A percentile compares a stretch with the other conserved stretches of the same genome.
Evolutionary conservation across 768 basidiomycete species (phyloP).

Genomic region (Russula olivacea): DNA sequence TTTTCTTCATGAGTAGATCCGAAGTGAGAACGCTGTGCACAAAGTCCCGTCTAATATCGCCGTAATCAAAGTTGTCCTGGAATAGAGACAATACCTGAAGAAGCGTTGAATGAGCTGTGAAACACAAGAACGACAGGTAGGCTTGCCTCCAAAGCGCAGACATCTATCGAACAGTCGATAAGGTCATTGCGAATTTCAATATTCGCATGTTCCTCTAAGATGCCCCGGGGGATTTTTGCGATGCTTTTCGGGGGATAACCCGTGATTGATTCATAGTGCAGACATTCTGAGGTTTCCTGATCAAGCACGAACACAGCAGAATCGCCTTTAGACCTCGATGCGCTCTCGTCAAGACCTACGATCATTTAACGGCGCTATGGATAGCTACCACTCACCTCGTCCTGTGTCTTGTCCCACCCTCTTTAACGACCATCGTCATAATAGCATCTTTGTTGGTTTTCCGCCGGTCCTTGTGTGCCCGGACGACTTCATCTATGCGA

Average conservation of each 20-base stretch:
- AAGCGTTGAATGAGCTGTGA: background rate
- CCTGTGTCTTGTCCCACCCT: slow-evolving; percentile 63
- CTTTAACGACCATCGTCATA: slow-evolving; percentile 93
- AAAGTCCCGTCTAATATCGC: slow-evolving; percentile 86
- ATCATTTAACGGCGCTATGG: background rate
- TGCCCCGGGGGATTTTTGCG: slow-evolving; percentile 70
- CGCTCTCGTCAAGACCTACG: slow-evolving; percentile 1
- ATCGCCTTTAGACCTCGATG: slow-evolving; percentile 58
- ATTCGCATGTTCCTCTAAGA: slow-evolving; percentile 66
- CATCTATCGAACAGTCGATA: slow-evolving; percentile 83
- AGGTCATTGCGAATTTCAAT: slow-evolving; percentile 85
- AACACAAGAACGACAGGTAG: background rate
- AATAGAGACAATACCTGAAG: slow-evolving; percentile 86
- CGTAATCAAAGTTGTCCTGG: slow-evolving; percentile 98
- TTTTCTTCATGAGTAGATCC: slow-evolving; percentile 91
- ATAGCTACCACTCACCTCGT: slow-evolving; percentile 50
- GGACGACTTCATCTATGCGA: slow-evolving; percentile 82
- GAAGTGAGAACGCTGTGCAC: slow-evolving; percentile 92
- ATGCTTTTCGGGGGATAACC: slow-evolving; percentile 60
- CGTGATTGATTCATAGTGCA: slow-evolving; percentile 76
- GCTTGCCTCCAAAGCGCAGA: slow-evolving; percentile 83
- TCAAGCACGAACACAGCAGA: slow-evolving; percentile 77
- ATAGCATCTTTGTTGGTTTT: slow-evolving; percentile 87
- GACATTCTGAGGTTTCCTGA: slow-evolving; percentile 66
- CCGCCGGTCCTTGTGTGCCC: slow-evolving; percentile 80